These are phyloP conservation scores for Globisporangium sylvaticum DNA, from an alignment of 352 stramenopile genomes.

Conservation along the genomic window DNA sequence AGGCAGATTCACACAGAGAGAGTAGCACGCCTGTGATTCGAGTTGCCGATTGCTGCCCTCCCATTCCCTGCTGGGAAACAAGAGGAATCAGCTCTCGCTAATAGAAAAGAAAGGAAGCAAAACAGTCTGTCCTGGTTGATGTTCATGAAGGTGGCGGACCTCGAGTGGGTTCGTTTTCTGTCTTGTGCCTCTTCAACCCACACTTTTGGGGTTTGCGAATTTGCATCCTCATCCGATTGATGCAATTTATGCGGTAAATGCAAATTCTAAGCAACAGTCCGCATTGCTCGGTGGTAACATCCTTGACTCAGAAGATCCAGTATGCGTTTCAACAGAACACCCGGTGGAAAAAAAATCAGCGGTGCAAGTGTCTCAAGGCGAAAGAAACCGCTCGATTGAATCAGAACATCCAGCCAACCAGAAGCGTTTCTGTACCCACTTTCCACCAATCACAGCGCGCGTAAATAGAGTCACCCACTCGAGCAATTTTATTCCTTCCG, in stretches of 20 bases:
- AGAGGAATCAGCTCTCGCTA: no score
- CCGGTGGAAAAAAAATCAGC: not conserved
- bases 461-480: not conserved
- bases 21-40: no score
- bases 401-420: conserved; percentile 3
- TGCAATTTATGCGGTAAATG: not conserved
- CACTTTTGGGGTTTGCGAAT: not conserved
- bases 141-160: no score
- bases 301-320: not conserved
- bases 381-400: not conserved
- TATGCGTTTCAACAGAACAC: not conserved
- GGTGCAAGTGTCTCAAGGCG: not conserved
- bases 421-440: not conserved
- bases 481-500: not conserved
- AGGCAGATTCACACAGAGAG: no score
- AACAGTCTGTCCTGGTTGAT: no score
- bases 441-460: not conserved
- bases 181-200: not conserved
- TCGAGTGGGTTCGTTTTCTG: not conserved
- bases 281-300: not conserved
- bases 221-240: not conserved
- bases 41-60: no score
- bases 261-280: not conserved
- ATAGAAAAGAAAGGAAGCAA: no score
- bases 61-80: no score